A percentile compares a stretch with the other conserved stretches of the same genome.
Evolutionary conservation across 2,329 filamentous ascomycete species (phyloP).

Genomic region (Huntiella savannae): DNA sequence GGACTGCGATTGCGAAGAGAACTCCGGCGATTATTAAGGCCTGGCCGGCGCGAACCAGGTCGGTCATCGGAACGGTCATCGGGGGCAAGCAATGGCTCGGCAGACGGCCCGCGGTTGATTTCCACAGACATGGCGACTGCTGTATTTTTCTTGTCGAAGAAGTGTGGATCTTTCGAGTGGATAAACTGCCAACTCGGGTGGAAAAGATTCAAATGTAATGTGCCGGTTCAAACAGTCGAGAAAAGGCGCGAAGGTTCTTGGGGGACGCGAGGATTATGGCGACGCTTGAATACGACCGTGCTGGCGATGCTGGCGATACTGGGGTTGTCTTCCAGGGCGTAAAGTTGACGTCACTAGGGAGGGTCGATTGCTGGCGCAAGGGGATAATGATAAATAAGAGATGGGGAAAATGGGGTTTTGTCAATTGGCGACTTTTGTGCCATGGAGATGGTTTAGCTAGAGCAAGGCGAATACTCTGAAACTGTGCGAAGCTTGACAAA

Average conservation of each 20-base stretch:
- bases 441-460: too few species aligned
- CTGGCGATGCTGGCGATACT: not conserved
- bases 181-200: too few species aligned
- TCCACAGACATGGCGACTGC: not conserved
- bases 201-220: too few species aligned
- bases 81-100: conserved; percentile 7
- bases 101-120: conserved; percentile 3
- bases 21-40: conserved; percentile 21
- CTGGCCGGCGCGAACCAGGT: not conserved
- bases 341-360: conserved; percentile 3
- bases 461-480: too few species aligned
- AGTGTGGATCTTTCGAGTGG: too few species aligned
- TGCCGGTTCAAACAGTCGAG: too few species aligned
- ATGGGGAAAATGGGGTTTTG: not conserved
- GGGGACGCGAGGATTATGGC: too few species aligned
- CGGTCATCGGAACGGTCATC: not conserved
- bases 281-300: too few species aligned
- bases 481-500: too few species aligned
- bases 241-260: too few species aligned
- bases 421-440: not conserved
- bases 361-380: not conserved
- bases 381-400: not conserved
- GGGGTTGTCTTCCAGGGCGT: not conserved
- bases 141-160: not conserved
- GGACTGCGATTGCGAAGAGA: conserved; percentile 61